phyloP scores from a whole-genome alignment of 2,329 filamentous ascomycete species.

The Cladosporium sphaerospermum region DNA sequence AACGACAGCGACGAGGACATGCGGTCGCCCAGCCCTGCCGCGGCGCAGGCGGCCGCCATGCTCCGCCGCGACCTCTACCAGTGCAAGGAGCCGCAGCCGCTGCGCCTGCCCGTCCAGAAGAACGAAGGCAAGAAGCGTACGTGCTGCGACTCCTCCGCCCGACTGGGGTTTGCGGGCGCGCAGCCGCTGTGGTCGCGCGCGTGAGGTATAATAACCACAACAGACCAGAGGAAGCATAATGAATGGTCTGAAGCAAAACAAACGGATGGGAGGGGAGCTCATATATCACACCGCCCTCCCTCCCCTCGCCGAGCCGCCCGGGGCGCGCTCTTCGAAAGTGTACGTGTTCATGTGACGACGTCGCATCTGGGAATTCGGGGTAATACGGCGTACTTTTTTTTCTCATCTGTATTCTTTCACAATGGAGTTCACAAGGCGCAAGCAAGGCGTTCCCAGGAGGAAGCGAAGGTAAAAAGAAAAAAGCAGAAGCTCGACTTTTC shows the following conservation, averaged over 20 bases:
- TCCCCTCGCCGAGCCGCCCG: too few species aligned
- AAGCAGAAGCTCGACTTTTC: not conserved
- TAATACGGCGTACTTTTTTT: not conserved
- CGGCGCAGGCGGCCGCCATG: conserved; percentile 21
- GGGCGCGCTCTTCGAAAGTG: not conserved
- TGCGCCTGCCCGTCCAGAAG: conserved; percentile 22
- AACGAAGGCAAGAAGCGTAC: conserved; percentile 29
- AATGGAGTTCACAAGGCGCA: too few species aligned
- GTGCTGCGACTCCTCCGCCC: conserved; percentile 24
- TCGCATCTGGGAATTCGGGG: not conserved
- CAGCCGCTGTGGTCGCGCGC: conserved; percentile 5
- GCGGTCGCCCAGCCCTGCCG: conserved; percentile 23
- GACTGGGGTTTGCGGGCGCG: not conserved
- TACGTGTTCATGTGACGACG: conserved; percentile 5
- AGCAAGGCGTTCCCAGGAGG: too few species aligned
- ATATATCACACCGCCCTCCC: not conserved
- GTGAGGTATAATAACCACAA: not conserved
- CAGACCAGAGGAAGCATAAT: not conserved
- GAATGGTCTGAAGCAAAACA: too few species aligned
- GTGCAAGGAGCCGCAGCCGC: conserved; percentile 21
- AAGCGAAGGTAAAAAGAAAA: not conserved
- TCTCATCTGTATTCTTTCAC: not conserved
- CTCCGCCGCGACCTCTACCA: conserved; percentile 16
- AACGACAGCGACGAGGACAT: conserved; percentile 14
- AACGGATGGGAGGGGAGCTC: too few species aligned